Evolutionary conservation across 192 early-diverging fungal genomes (phyloP), one percentile per base, ranked within the genome.

Genomic region (Neocallimastix lanati): DNA sequence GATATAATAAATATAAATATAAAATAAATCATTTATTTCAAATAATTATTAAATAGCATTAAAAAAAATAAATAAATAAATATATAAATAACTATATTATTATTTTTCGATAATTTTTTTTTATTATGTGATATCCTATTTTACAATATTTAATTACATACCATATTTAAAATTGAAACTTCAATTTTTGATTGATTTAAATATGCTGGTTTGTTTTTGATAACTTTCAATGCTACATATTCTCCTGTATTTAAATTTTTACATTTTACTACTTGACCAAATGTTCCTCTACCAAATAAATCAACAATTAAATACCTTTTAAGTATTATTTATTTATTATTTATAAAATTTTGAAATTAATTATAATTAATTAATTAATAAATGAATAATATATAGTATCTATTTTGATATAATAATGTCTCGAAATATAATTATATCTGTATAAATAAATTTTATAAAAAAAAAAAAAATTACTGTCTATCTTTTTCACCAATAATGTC

Each of bases 231-330:
- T 21, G 96, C 98, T 33, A 96, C 92, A 28, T 92, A 85, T 76
- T 94, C 95, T 84, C 93, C 90, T 21, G 96, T 97, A 82, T 94
- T 95, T 76, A 95, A 85, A 81, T 99, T 96, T 77, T 92, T 88
- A 82, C 96, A 98, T 84, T 95, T 96, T 28, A 96, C 96, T 21
- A 99, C 98, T 84, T 99, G 98, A 12, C 98, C 98, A 90, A 99
- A 99, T 5, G 98, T 98, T 35, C 98, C 98, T 84, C 93, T 90
- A n/a, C 98, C 98, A 9, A 99, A 86, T 37, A 95, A 89, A 84
- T 98, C 96, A 78, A 96, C 79, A 81, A 99, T 98, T 58, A 93
- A 81, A 84, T 95, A 99, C 80, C 92, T 94, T 82, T 4, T 28
- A 76, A 12, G 28, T 25, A 13, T 78, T 30, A 78, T 15, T 78